Evolutionary conservation across 352 stramenopile genomes (phyloP).

Genomic region (Pythium aristosporum): DNA sequence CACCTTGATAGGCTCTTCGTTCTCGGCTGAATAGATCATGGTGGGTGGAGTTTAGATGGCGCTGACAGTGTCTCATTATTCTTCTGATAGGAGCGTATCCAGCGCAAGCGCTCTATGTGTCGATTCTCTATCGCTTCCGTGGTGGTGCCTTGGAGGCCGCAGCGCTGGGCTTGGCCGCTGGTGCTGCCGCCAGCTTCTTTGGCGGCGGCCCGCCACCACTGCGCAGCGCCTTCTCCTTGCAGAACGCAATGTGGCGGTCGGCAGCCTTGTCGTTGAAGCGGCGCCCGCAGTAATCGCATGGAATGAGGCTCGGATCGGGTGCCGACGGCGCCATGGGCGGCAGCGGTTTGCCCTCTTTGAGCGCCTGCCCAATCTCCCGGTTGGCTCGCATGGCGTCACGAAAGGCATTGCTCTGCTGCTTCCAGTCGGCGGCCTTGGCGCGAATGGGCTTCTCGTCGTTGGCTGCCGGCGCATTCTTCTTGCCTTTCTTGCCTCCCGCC

Average conservation of each 20-base stretch:
- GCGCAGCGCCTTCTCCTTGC: slow-evolving; percentile 80
- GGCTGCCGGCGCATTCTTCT: slow-evolving; percentile 17
- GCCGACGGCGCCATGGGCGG: slow-evolving; percentile 59
- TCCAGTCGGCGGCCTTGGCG: slow-evolving; percentile 73
- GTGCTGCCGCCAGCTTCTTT: slow-evolving; percentile 35
- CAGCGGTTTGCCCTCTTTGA: slow-evolving; percentile 69
- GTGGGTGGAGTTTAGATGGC: not conserved
- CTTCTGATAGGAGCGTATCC: too few relatives aligned
- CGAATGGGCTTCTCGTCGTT: slow-evolving; percentile 57
- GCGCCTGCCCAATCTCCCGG: slow-evolving; percentile 54
- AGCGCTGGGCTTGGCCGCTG: slow-evolving; percentile 36
- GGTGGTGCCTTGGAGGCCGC: slow-evolving; percentile 35
- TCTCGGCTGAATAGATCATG: slow-evolving; percentile 30
- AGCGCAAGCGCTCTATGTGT: not conserved
- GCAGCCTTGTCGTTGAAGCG: slow-evolving; percentile 92
- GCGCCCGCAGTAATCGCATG: slow-evolving; percentile 89
- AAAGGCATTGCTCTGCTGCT: slow-evolving; percentile 84
- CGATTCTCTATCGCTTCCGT: slow-evolving; percentile 21
- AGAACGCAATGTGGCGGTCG: slow-evolving; percentile 92
- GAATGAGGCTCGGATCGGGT: slow-evolving; percentile 84
- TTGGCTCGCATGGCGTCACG: slow-evolving; percentile 87
- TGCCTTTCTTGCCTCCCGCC: slow-evolving; percentile 26
- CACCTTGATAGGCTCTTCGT: slow-evolving; percentile 57
- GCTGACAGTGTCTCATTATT: not conserved
- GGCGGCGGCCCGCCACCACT: slow-evolving; percentile 35